A percentile compares a stretch with the other conserved stretches of the same genome.
phyloP scores from a whole-genome alignment of 176 grass and related monocot genomes.

The Phragmites australis region DNA sequence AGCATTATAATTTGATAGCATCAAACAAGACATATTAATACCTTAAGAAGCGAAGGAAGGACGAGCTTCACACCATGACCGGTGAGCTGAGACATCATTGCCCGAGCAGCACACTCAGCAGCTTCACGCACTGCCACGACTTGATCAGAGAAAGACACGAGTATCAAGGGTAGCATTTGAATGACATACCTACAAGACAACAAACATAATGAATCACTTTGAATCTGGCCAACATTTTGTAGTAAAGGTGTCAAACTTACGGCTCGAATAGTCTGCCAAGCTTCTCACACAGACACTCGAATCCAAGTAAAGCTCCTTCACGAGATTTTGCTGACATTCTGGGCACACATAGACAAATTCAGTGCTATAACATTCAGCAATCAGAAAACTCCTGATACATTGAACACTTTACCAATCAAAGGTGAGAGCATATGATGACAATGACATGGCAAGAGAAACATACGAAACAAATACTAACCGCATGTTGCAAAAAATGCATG shows the following conservation, averaged over 20 bases:
- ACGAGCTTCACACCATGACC: constrained; percentile 96
- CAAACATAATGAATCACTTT: constrained; percentile 30
- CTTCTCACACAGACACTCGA: constrained; percentile 99
- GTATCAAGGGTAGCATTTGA: constrained; percentile 91
- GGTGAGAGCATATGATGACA: not conserved
- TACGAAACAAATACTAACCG: not conserved
- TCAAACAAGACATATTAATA: constrained; percentile 36
- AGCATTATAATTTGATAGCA: not conserved
- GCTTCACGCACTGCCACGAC: constrained; percentile 94
- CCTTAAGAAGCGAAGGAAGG: constrained; percentile 97
- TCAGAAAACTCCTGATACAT: constrained; percentile 4
- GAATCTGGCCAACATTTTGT: constrained; percentile 29
- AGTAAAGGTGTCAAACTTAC: constrained; percentile 59
- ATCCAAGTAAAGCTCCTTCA: constrained; percentile 97
- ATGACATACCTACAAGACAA: constrained; percentile 90
- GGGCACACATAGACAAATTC: constrained; percentile 18
- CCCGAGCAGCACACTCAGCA: constrained; percentile 98
- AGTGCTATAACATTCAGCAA: constrained; percentile 4
- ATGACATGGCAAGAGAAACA: not conserved
- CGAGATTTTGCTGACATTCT: constrained; percentile 93
- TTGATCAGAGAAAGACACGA: constrained; percentile 98
- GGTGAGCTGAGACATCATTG: constrained; percentile 99
- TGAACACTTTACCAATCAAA: constrained; percentile 19
- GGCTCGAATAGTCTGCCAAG: constrained; percentile 95
- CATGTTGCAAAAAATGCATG: constrained; percentile 11